These are phyloP conservation scores for Tephrocybe sp. DNA, from an alignment of 768 basidiomycete genomes.

Conservation along the genomic window DNA sequence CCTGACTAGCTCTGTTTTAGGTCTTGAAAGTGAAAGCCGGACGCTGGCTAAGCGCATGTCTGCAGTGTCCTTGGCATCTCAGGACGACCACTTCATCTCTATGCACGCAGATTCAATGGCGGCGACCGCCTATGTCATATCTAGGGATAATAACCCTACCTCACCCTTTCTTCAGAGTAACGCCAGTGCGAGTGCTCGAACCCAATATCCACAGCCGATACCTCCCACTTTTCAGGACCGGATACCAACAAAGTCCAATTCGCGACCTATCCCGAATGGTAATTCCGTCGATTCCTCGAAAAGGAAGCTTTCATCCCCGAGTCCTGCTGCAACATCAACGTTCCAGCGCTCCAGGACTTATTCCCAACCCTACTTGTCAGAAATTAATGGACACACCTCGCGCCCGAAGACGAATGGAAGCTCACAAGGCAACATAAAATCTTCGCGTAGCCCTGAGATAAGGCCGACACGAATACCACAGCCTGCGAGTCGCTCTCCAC, in stretches of 20 bases:
- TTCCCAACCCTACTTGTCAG: conserved; percentile 58
- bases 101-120: conserved; percentile 15
- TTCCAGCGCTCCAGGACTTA: conserved; percentile 61
- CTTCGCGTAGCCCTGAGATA: conserved; percentile 42
- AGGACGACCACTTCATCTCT: conserved; percentile 37
- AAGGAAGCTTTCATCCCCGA: conserved; percentile 27
- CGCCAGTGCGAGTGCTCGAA: conserved; percentile 15
- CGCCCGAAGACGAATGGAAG: conserved; percentile 29
- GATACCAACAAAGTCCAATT: conserved; percentile 18
- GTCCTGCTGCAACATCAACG: conserved; percentile 15
- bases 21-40: conserved; percentile 78
- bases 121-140: neutral
- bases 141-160: conserved; percentile 9
- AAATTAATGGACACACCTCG: conserved; percentile 29
- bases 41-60: conserved; percentile 79
- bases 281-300: conserved; percentile 26
- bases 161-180: conserved; percentile 24
- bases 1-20: conserved; percentile 35
- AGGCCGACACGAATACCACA: conserved; percentile 57
- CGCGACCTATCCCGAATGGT: conserved; percentile 26
- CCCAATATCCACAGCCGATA: conserved; percentile 12
- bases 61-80: conserved; percentile 63
- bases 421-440: conserved; percentile 36
- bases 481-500: conserved; percentile 26
- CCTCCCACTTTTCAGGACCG: conserved; percentile 18